phyloP scores from a whole-genome alignment of 208 protist genomes.

The Trypanosoma theileri region DNA sequence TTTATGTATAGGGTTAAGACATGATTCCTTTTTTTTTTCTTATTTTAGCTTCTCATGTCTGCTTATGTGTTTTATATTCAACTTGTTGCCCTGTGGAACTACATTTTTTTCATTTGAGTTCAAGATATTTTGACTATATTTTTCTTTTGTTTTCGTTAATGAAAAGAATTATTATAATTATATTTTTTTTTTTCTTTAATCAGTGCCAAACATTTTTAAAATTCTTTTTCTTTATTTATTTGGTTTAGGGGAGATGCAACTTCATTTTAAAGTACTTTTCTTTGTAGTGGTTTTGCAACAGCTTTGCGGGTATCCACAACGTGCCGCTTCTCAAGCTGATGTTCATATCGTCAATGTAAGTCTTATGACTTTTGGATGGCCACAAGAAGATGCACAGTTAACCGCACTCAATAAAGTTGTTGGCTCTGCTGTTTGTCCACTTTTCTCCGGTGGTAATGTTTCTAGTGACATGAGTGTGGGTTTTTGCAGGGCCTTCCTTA shows the following conservation, averaged over 20 bases:
- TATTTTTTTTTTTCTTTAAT: constrained; percentile 10
- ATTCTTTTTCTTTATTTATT: too few relatives aligned
- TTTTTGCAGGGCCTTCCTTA: constrained; percentile 44
- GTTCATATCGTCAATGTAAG: constrained; percentile 23
- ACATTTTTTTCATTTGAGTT: neutral
- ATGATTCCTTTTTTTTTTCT: constrained; percentile 19
- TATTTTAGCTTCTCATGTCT: neutral
- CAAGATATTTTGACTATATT: neutral
- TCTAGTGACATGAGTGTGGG: neutral
- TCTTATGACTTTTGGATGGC: constrained; percentile 40
- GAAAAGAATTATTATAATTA: too few relatives aligned
- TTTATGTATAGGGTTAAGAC: constrained; percentile 10
- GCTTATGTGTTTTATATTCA: too few relatives aligned
- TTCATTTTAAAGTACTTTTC: neutral
- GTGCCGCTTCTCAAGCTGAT: constrained; percentile 6
- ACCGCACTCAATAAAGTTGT: constrained; percentile 16
- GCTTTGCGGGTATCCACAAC: neutral
- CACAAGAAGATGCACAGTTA: constrained; percentile 21
- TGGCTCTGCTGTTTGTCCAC: constrained; percentile 34
- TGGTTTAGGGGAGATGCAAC: too few relatives aligned
- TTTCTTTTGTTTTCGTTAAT: neutral
- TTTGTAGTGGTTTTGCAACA: neutral
- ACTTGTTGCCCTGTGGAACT: too few relatives aligned
- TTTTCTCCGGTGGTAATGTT: neutral
- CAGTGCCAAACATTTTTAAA: too few relatives aligned